These are phyloP conservation scores for Calonectria ilicicola DNA, from an alignment of 2,329 filamentous ascomycete species.

Conservation along the genomic window DNA sequence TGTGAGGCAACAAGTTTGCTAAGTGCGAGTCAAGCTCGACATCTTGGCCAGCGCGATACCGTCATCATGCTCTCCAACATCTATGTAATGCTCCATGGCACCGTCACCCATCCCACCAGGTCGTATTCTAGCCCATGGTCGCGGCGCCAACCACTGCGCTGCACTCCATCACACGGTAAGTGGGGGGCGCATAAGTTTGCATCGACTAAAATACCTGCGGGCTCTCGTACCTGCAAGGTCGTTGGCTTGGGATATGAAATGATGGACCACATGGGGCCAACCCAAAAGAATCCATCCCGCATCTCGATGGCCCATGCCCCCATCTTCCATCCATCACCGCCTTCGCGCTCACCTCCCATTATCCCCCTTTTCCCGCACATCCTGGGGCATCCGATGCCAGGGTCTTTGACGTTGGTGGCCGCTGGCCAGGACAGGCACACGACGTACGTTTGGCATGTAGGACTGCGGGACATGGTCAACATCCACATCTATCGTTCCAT, in stretches of 20 bases:
- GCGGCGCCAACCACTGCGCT: neutral
- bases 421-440: slow-evolving; percentile 22
- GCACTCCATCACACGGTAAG: slow-evolving; percentile 14
- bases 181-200: slow-evolving; percentile 8
- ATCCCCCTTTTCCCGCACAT: slow-evolving; percentile 8
- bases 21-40: neutral
- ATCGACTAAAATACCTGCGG: neutral
- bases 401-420: slow-evolving; percentile 7
- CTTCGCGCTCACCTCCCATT: neutral
- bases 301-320: slow-evolving; percentile 15
- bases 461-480: slow-evolving; percentile 6
- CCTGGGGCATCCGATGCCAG: slow-evolving; percentile 15
- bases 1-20: neutral
- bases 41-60: slow-evolving; percentile 1
- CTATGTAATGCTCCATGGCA: neutral
- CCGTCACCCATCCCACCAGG: slow-evolving; percentile 5
- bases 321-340: slow-evolving; percentile 7
- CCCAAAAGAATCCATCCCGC: slow-evolving; percentile 10
- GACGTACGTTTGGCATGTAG: slow-evolving; percentile 9
- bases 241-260: slow-evolving; percentile 15
- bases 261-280: slow-evolving; percentile 16
- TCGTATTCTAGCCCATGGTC: slow-evolving; percentile 1
- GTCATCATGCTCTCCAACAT: neutral
- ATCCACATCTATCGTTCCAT: slow-evolving; percentile 14
- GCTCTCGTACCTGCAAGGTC: slow-evolving; percentile 5